Base-by-base conservation (phyloP, 805 yeast species). In the Starmerella potacharoeniae region DNA sequence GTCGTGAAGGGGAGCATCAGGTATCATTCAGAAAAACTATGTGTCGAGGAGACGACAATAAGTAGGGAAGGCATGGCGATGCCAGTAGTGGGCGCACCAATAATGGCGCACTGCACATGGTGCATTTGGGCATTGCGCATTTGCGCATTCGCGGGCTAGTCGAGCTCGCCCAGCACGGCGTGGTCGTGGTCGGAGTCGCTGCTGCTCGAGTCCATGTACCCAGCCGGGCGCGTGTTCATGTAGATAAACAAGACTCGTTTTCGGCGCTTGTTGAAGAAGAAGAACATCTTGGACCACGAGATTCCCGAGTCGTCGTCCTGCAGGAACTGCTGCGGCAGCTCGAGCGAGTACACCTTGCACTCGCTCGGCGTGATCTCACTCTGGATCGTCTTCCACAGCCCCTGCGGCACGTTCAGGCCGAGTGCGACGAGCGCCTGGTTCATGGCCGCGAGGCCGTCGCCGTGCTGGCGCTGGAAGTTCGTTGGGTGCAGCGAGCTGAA, bases 231-330 rank as follows among this genome's bases (percentile, higher is more conserved):
- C 11, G 61, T 54, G 49, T 81, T 81, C 59, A 93, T 71, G 62
- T 86, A 86, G 16, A 93, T 68, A 67, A 84, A 91, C 1, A 95
- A 88, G 2, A 93, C 97, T 59, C 97, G 79, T 71, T 91, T 91
- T 71, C 85, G 80, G 65, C 86, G 84, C 70, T 88, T 91, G 72
- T 89, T 93, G 71, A 85, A 89, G 46, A 91, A 80, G 68, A 93
- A 93, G 84, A 95, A 91, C 77, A 87, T 86, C 66, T 83, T 73
- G 29, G 85, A 79, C 93, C 93, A 86, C 34, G 79, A 66, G 3
- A 75, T 72, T 3, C 81, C 81, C 2, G 81, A 78, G 58, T 73
- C 77, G 62, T 84, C 93, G 63, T 83, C 86, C 33, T 62, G 61
- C 50, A 80, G 63, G 43, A 84, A 82, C 8, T 85, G 76, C 62